Conservation (phyloP, 768 basidiomycete genomes). For the Lactarius hatsudake region DNA sequence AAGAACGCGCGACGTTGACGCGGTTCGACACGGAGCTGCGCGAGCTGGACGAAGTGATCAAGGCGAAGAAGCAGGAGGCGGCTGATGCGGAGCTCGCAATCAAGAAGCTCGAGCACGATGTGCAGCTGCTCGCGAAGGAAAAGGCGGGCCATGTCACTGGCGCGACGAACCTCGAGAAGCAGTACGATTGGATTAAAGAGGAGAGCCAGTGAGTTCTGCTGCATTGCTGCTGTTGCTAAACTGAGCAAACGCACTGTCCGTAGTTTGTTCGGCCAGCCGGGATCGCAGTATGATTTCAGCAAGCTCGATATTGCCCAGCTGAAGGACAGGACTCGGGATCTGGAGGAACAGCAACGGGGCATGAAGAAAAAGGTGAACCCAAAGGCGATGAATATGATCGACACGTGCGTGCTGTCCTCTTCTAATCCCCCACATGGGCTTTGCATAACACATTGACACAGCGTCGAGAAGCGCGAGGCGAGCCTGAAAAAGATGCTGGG, state of each 20-base stretch:
- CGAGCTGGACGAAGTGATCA: conserved; percentile 77
- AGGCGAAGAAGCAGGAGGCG: conserved; percentile 72
- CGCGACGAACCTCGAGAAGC: conserved; percentile 70
- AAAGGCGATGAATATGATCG: conserved; percentile 95
- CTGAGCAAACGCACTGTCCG: conserved; percentile 5
- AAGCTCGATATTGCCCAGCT: conserved; percentile 58
- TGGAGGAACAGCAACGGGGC: conserved; percentile 74
- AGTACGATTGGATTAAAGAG: conserved; percentile 83
- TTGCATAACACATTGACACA: conserved; percentile 34
- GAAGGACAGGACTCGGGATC: conserved; percentile 63
- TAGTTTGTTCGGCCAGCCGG: conserved; percentile 69
- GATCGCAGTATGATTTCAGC: conserved; percentile 79
- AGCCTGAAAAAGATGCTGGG: conserved; percentile 85
- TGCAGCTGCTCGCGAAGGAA: conserved; percentile 63
- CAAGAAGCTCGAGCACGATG: conserved; percentile 68
- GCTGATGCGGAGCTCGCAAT: conserved; percentile 62
- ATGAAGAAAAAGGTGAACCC: conserved; percentile 96
- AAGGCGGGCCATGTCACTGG: conserved; percentile 48
- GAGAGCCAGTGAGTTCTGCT: conserved; percentile 71
- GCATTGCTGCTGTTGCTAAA: background rate
- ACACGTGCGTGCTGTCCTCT: conserved; percentile 55
- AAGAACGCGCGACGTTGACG: conserved; percentile 83
- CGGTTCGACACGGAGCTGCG: conserved; percentile 88
- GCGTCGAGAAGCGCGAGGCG: conserved; percentile 90
- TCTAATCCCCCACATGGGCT: background rate